A percentile compares a stretch with the other conserved stretches of the same genome.
phyloP scores from a whole-genome alignment of 768 basidiomycete species.

The Phaeotremella skinneri region DNA sequence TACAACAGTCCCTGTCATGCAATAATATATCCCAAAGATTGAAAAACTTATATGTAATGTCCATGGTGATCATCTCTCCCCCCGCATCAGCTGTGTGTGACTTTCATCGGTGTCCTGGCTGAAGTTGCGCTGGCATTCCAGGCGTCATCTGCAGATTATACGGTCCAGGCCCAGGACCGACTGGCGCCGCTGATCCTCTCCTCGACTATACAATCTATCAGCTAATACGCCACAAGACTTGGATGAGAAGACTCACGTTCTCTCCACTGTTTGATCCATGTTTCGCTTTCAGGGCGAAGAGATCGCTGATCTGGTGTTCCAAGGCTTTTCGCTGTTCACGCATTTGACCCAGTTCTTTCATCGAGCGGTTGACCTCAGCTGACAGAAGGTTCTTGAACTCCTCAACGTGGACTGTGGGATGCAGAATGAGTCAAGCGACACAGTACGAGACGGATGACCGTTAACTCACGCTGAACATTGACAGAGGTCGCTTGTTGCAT shows the following conservation, averaged over 20 bases:
- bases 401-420: slow-evolving; percentile 68
- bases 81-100: not conserved
- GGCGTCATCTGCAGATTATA: not conserved
- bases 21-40: not conserved
- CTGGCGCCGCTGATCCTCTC: slow-evolving; percentile 11
- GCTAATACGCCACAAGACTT: not conserved
- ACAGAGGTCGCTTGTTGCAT: slow-evolving; percentile 90
- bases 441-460: not conserved
- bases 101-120: not conserved
- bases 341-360: slow-evolving; percentile 61
- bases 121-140: not conserved
- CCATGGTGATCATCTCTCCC: not conserved
- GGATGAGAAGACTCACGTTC: slow-evolving; percentile 28
- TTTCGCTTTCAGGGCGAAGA: slow-evolving; percentile 50
- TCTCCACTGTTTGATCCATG: slow-evolving; percentile 26
- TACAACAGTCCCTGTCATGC: too few relatives aligned
- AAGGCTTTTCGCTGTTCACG: slow-evolving; percentile 48
- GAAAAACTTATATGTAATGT: not conserved
- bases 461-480: slow-evolving; percentile 68
- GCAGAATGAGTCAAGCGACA: not conserved
- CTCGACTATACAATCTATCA: slow-evolving; percentile 9
- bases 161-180: not conserved
- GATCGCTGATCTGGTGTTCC: slow-evolving; percentile 48
- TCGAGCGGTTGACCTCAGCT: slow-evolving; percentile 70
- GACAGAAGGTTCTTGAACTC: slow-evolving; percentile 79